phyloP scores from a whole-genome alignment of 2,329 filamentous ascomycete genomes.

The Pseudocercospora crystallina region DNA sequence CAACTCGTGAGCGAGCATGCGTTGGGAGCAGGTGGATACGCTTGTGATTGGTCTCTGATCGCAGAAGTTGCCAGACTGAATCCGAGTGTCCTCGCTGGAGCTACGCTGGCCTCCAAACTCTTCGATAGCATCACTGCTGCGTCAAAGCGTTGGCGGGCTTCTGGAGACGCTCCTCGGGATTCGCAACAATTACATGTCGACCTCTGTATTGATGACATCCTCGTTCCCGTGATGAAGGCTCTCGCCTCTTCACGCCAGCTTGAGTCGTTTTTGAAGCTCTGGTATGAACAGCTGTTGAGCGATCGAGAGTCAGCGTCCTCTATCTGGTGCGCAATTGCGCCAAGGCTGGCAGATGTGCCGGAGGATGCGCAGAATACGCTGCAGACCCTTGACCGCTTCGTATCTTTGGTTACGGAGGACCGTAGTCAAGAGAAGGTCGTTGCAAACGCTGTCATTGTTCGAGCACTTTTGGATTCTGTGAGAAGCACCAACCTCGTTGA shows the following conservation, averaged over 20 bases:
- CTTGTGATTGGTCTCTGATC: conserved; percentile 39
- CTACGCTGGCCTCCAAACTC: conserved; percentile 8
- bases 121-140: conserved; percentile 1
- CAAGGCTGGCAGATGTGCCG: conserved; percentile 22
- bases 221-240: conserved; percentile 33
- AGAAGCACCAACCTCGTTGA: too few relatives aligned
- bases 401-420: too few relatives aligned
- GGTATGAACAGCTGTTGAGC: conserved; percentile 28
- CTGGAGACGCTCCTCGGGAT: too few relatives aligned
- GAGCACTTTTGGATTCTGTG: too few relatives aligned
- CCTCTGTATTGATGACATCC: conserved; percentile 16
- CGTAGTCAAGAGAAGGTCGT: too few relatives aligned
- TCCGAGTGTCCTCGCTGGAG: conserved; percentile 45
- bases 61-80: conserved; percentile 48
- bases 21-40: too few relatives aligned
- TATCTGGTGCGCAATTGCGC: conserved; percentile 26
- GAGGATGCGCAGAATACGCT: conserved; percentile 21
- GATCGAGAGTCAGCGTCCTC: neutral
- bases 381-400: neutral
- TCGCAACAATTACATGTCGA: too few relatives aligned
- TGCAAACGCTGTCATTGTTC: too few relatives aligned
- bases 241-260: conserved; percentile 31
- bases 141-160: too few relatives aligned
- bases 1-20: conserved; percentile 12
- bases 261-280: conserved; percentile 30